Conservation (phyloP, 257 asterid species). For the Solanum gracilifrons region DNA sequence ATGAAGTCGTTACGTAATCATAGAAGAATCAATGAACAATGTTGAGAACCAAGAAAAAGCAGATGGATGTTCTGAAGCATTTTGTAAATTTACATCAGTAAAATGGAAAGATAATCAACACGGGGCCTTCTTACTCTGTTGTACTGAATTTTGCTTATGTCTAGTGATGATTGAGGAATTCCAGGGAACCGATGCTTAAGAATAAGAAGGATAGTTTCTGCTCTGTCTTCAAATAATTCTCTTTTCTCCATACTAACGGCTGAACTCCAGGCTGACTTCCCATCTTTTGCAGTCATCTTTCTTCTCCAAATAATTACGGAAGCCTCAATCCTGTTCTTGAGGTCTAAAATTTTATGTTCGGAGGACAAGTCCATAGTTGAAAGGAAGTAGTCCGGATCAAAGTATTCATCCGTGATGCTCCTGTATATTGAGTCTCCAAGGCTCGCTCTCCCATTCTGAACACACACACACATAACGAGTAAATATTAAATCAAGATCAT, state of each 20-base stretch:
- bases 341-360: constrained; percentile 83
- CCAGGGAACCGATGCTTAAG: constrained; percentile 78
- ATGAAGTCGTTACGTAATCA: neutral
- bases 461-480: neutral
- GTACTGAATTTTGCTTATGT: constrained; percentile 72
- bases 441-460: constrained; percentile 75
- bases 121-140: constrained; percentile 36
- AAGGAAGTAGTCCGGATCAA: constrained; percentile 59
- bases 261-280: constrained; percentile 71
- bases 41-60: neutral
- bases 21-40: neutral
- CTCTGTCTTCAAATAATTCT: constrained; percentile 71
- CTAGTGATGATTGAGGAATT: constrained; percentile 66
- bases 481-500: neutral
- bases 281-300: constrained; percentile 73
- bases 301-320: constrained; percentile 75
- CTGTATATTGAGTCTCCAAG: constrained; percentile 73
- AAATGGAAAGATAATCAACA: neutral
- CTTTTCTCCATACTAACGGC: constrained; percentile 76
- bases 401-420: constrained; percentile 64
- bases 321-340: constrained; percentile 75
- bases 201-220: constrained; percentile 52
- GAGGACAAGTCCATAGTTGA: constrained; percentile 51
- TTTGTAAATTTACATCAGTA: neutral
- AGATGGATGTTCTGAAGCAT: neutral